A percentile compares a stretch with the other conserved stretches of the same genome.
These are phyloP conservation scores for Zygotorulaspora chibaensis DNA, from an alignment of 805 yeast species.

Conservation along the genomic window DNA sequence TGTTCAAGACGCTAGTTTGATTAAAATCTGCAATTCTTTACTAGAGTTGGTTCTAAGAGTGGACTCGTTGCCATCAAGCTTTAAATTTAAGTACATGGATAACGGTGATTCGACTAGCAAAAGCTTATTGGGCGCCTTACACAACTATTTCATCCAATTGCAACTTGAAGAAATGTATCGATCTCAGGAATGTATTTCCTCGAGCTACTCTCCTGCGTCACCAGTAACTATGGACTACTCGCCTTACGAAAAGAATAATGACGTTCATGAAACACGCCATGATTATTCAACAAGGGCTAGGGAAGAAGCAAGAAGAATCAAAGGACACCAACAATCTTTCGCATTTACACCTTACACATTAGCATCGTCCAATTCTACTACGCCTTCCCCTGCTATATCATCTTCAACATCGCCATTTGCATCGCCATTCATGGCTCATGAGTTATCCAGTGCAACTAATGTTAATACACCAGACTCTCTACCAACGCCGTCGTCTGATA, in stretches of 20 bases:
- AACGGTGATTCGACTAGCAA: constrained; percentile 12
- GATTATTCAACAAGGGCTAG: neutral
- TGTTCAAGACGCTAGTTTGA: constrained; percentile 28
- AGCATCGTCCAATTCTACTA: constrained; percentile 19
- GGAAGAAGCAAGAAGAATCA: neutral
- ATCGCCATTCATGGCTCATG: constrained; percentile 19
- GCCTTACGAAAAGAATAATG: constrained; percentile 7
- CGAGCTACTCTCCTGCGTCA: constrained; percentile 3
- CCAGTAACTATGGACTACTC: neutral
- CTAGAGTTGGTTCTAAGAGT: constrained; percentile 20
- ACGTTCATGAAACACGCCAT: constrained; percentile 4
- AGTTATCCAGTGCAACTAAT: constrained; percentile 6
- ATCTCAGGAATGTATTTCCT: constrained; percentile 23
- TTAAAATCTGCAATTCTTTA: constrained; percentile 20
- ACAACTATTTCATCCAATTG: constrained; percentile 20
- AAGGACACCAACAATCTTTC: constrained; percentile 13
- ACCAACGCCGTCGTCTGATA: constrained; percentile 10
- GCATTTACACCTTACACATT: constrained; percentile 8
- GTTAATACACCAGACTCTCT: constrained; percentile 18
- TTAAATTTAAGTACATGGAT: constrained; percentile 29
- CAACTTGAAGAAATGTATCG: constrained; percentile 24
- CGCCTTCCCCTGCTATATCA: constrained; percentile 12
- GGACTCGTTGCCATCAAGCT: constrained; percentile 30
- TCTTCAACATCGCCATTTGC: constrained; percentile 24
- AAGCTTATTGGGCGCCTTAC: constrained; percentile 16